phyloP scores from a whole-genome alignment of 164 flowering plant genomes.

The Buxus sempervirens region DNA sequence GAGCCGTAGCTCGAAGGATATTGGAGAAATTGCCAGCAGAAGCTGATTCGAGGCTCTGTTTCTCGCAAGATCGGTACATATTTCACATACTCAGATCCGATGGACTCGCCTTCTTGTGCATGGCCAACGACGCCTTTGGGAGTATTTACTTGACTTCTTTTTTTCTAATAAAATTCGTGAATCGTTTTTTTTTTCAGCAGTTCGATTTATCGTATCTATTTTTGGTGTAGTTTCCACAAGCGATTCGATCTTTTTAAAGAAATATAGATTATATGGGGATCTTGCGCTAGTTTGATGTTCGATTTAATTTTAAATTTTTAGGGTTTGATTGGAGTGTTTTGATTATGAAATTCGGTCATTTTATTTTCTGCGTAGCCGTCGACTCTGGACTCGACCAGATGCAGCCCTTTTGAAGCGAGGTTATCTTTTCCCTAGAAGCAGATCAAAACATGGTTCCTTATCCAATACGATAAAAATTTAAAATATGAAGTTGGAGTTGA shows the following conservation, averaged over 20 bases:
- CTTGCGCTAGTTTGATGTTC: not conserved
- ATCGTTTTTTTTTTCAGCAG: not conserved
- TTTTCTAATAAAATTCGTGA: not conserved
- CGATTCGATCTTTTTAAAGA: not conserved
- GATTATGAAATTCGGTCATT: not conserved
- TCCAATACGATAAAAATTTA: not conserved
- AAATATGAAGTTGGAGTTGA: not conserved
- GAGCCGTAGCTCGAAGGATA: slow-evolving; percentile 81
- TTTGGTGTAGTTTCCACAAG: no score
- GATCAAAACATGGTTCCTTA: not conserved
- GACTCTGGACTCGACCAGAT: no score
- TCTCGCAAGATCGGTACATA: slow-evolving; percentile 91
- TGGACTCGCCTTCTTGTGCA: slow-evolving; percentile 79
- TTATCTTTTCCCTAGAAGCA: not conserved
- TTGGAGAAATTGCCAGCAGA: slow-evolving; percentile 73
- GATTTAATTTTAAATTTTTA: not conserved
- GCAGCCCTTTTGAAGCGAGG: not conserved
- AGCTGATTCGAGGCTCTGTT: slow-evolving; percentile 73
- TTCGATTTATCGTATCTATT: no score
- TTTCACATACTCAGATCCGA: slow-evolving; percentile 83
- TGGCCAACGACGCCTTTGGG: slow-evolving; percentile 97
- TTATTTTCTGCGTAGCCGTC: not conserved
- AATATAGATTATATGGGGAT: not conserved
- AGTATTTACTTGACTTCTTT: slow-evolving; percentile 33
- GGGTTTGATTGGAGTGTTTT: not conserved